Conservation (phyloP, 2,329 filamentous ascomycete genomes). For the Plenodomus lindquistii region DNA sequence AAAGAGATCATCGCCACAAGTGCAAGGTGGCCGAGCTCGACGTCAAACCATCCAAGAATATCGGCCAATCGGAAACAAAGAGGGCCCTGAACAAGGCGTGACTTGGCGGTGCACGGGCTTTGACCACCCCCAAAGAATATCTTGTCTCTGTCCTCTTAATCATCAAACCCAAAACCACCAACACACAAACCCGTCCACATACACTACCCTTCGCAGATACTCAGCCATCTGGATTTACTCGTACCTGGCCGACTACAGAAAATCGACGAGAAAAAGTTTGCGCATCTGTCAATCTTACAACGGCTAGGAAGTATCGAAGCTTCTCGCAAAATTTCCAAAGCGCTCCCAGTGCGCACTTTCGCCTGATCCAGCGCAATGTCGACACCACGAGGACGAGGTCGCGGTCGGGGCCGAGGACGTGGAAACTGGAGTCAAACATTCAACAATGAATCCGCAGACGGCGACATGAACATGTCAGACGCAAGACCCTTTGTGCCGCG, state of each 20-base stretch:
- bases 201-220: not conserved
- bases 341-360: not conserved
- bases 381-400: slow-evolving; percentile 20
- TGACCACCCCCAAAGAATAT: slow-evolving; percentile 1
- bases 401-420: slow-evolving; percentile 22
- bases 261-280: not conserved
- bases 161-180: not conserved
- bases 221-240: not conserved
- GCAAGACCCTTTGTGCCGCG: slow-evolving; percentile 6
- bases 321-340: not conserved
- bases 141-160: slow-evolving; percentile 1
- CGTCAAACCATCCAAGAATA: slow-evolving; percentile 1
- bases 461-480: slow-evolving; percentile 12
- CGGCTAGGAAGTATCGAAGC: not conserved
- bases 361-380: slow-evolving; percentile 12
- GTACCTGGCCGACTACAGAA: not conserved
- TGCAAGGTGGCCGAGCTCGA: slow-evolving; percentile 1
- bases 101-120: slow-evolving; percentile 1
- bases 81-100: not conserved
- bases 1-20: too few species aligned
- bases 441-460: slow-evolving; percentile 8
- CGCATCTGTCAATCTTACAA: not conserved
- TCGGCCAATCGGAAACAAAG: not conserved
- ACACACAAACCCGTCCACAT: not conserved
- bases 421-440: slow-evolving; percentile 6